Conservation (phyloP, 2,329 filamentous ascomycete species). For the Clathrospora elynae region DNA sequence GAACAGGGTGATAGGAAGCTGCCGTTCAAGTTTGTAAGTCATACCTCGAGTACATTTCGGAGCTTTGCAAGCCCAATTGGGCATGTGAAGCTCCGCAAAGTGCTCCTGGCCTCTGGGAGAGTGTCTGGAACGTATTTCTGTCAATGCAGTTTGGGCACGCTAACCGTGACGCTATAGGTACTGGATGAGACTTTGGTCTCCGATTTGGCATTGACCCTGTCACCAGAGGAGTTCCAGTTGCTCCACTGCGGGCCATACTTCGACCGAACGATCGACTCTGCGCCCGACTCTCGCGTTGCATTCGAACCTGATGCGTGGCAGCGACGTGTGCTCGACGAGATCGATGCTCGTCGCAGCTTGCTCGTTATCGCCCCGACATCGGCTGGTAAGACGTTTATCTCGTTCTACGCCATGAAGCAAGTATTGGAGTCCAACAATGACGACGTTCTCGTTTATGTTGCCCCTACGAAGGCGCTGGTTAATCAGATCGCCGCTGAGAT, state of each 20-base stretch:
- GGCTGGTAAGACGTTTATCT: constrained; percentile 82
- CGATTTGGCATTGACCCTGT: constrained; percentile 45
- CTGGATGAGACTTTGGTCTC: constrained; percentile 27
- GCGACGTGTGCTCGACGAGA: constrained; percentile 71
- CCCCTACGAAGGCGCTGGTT: constrained; percentile 79
- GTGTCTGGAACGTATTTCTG: neutral
- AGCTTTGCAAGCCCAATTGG: too few relatives aligned
- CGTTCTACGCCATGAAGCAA: constrained; percentile 82
- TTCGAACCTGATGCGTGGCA: constrained; percentile 82
- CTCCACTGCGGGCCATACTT: constrained; percentile 73
- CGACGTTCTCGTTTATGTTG: constrained; percentile 76
- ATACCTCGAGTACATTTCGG: too few relatives aligned
- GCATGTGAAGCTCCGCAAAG: too few relatives aligned
- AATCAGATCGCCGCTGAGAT: constrained; percentile 84
- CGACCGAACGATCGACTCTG: constrained; percentile 73
- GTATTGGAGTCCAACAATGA: constrained; percentile 71
- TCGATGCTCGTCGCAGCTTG: constrained; percentile 71
- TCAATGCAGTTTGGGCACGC: neutral
- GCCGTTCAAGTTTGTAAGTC: constrained; percentile 49
- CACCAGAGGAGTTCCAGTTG: constrained; percentile 67
- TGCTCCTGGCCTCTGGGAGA: too few relatives aligned
- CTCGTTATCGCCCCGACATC: constrained; percentile 79
- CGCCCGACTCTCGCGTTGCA: constrained; percentile 68
- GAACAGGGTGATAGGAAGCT: constrained; percentile 48
- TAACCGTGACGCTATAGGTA: constrained; percentile 4